A percentile compares a stretch with the other conserved stretches of the same genome.
Evolutionary conservation across 345 rosid species (phyloP).

Genomic region (Trapa incisa): DNA sequence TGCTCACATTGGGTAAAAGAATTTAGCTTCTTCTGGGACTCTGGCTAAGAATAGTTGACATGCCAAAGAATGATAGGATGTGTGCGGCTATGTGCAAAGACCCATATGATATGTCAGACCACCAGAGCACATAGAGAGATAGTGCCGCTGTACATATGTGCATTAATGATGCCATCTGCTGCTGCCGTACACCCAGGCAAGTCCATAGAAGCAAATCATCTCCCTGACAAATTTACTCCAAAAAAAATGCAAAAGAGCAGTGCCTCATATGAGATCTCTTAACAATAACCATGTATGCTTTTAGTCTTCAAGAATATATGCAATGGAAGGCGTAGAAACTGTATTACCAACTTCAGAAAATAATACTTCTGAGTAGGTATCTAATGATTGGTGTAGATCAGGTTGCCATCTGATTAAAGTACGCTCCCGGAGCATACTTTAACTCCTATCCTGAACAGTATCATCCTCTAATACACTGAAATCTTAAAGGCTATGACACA

Average conservation of each 20-base stretch:
- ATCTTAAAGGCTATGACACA: not conserved
- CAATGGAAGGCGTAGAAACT: not conserved
- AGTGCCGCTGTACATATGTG: slow-evolving; percentile 57
- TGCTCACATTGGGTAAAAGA: slow-evolving; percentile 54
- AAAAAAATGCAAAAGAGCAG: not conserved
- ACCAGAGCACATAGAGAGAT: slow-evolving; percentile 1
- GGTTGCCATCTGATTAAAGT: too few species aligned
- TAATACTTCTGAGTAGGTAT: not conserved
- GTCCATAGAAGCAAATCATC: slow-evolving; percentile 33
- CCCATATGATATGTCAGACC: not conserved
- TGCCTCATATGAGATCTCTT: not conserved
- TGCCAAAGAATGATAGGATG: not conserved
- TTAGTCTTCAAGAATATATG: not conserved
- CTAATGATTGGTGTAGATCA: too few species aligned
- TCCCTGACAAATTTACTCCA: not conserved
- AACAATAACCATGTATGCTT: not conserved
- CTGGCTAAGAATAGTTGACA: slow-evolving; percentile 26
- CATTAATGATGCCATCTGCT: slow-evolving; percentile 46
- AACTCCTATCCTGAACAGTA: not conserved
- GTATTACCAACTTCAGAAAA: not conserved
- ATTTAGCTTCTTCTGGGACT: slow-evolving; percentile 69
- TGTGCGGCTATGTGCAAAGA: slow-evolving; percentile 3
- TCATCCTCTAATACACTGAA: not conserved
- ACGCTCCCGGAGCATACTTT: not conserved
- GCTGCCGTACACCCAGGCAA: slow-evolving; percentile 45